phyloP scores from a whole-genome alignment of 2,329 filamentous ascomycete species.

The Stagonosporopsis rhizophila region DNA sequence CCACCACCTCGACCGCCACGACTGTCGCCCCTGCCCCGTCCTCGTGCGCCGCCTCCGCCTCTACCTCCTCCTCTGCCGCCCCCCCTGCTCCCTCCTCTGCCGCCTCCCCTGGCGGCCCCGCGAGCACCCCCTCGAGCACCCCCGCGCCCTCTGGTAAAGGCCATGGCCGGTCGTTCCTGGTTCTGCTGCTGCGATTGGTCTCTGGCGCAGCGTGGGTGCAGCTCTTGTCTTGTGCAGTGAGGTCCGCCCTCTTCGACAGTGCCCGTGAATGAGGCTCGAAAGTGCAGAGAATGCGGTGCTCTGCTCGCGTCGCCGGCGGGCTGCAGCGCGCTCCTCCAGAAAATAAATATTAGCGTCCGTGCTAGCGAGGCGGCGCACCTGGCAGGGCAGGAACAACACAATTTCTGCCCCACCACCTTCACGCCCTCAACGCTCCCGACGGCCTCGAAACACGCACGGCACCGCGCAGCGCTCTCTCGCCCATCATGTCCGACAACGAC shows the following conservation, averaged over 20 bases:
- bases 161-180: conserved; percentile 19
- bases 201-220: neutral
- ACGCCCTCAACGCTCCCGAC: conserved; percentile 25
- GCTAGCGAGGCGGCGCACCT: conserved; percentile 21
- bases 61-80: conserved; percentile 21
- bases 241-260: neutral
- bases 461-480: conserved; percentile 18
- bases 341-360: conserved; percentile 23
- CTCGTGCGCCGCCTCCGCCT: conserved; percentile 32
- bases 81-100: conserved; percentile 1
- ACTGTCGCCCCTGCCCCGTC: conserved; percentile 36
- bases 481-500: conserved; percentile 81
- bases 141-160: conserved; percentile 25
- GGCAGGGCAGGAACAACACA: conserved; percentile 19
- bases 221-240: neutral
- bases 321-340: conserved; percentile 16
- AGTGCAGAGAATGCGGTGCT: neutral
- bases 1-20: conserved; percentile 33
- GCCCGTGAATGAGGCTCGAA: no score
- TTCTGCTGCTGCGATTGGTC: neutral
- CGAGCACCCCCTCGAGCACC: neutral
- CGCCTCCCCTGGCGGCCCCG: conserved; percentile 5
- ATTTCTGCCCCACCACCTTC: conserved; percentile 22
- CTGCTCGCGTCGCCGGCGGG: no score
- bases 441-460: conserved; percentile 14